Evolutionary conservation across 441 rosid genomes (phyloP).

Genomic region (Sinapis alba): DNA sequence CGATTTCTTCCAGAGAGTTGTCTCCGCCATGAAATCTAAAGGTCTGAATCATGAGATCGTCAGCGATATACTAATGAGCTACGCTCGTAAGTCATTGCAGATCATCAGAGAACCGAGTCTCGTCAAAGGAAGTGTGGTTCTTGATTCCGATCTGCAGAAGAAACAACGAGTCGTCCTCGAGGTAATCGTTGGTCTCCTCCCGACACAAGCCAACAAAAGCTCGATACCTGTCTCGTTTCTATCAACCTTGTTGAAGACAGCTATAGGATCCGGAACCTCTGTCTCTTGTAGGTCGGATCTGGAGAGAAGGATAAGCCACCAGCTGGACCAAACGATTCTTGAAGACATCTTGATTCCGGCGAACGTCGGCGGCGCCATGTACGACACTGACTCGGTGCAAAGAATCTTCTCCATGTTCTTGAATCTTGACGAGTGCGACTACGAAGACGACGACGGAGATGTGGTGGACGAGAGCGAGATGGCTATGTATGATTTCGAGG

Average conservation of each 20-base stretch:
- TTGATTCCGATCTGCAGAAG: slow-evolving; percentile 74
- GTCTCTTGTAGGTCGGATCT: slow-evolving; percentile 85
- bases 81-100: slow-evolving; percentile 78
- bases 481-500: slow-evolving; percentile 79
- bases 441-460: slow-evolving; percentile 44
- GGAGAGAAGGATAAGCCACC: slow-evolving; percentile 89
- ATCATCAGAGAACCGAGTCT: slow-evolving; percentile 71
- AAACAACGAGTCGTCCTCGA: slow-evolving; percentile 80
- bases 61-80: slow-evolving; percentile 81
- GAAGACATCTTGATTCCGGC: slow-evolving; percentile 88
- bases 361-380: slow-evolving; percentile 50
- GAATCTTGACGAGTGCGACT: slow-evolving; percentile 83
- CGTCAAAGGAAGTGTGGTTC: slow-evolving; percentile 51
- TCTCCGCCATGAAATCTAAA: slow-evolving; percentile 83
- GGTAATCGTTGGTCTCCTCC: slow-evolving; percentile 69
- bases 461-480: slow-evolving; percentile 73
- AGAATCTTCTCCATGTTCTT: slow-evolving; percentile 85
- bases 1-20: slow-evolving; percentile 82
- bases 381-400: slow-evolving; percentile 77
- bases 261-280: slow-evolving; percentile 63
- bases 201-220: slow-evolving; percentile 84
- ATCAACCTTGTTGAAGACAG: slow-evolving; percentile 78
- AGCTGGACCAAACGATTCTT: slow-evolving; percentile 88
- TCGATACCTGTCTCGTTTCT: slow-evolving; percentile 87
- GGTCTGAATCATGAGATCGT: slow-evolving; percentile 89